Conservation (phyloP, 352 stramenopile species). For the Aphanomyces stellatus region DNA sequence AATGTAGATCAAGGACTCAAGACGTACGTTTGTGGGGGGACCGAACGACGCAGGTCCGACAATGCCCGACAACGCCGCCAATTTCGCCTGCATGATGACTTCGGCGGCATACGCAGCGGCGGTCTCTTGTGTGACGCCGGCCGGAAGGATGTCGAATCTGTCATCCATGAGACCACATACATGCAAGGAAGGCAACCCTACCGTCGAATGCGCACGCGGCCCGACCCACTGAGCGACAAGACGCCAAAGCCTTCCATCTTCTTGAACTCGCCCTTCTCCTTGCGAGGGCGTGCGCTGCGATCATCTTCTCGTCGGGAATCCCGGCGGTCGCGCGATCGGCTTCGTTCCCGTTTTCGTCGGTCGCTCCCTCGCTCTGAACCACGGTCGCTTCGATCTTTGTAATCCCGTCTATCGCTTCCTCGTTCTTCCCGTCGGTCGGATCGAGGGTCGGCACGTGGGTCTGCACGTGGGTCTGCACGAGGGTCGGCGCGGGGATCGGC, state of each 20-base stretch:
- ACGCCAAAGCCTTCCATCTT: constrained; percentile 6
- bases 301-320: not conserved
- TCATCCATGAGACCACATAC: constrained; percentile 52
- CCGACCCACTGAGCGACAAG: constrained; percentile 22
- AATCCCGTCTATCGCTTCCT: constrained; percentile 22
- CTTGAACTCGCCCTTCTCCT: not conserved
- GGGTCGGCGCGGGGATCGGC: too few relatives aligned
- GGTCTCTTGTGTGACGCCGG: constrained; percentile 75
- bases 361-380: constrained; percentile 23
- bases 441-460: constrained; percentile 24
- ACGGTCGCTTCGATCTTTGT: constrained; percentile 27
- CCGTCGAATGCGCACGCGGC: constrained; percentile 37
- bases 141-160: constrained; percentile 77
- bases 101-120: constrained; percentile 74
- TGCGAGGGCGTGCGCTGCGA: not conserved
- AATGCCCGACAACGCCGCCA: constrained; percentile 51
- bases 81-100: constrained; percentile 77
- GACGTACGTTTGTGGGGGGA: constrained; percentile 24
- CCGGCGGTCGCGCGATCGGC: not conserved
- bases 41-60: constrained; percentile 60
- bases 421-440: constrained; percentile 9
- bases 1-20: not conserved
- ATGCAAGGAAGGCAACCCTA: constrained; percentile 22
- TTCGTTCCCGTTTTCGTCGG: constrained; percentile 27
- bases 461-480: too few relatives aligned